Evolutionary conservation across 2,329 filamentous ascomycete genomes (phyloP), one percentile per base, ranked within the genome.

Genomic region (Aspergillus calidoustus): DNA sequence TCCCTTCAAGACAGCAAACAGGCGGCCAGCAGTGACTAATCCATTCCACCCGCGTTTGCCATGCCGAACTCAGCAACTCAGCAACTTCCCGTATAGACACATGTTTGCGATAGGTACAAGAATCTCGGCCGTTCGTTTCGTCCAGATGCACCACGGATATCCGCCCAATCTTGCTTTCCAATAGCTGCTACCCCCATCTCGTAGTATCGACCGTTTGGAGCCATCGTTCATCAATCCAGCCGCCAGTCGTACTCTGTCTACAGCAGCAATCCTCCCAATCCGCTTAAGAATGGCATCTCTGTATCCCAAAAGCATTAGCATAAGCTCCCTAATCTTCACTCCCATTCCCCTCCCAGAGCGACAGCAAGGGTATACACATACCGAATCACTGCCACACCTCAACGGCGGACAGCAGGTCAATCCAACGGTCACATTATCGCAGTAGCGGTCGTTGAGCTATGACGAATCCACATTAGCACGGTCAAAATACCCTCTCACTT

Each of bases 371-470:
- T n/a, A 41, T 41, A 41, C 5, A 41, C 34, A 41, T 58, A 58
- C 56, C 49, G 56, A 58, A 23, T 58, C 38, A 47, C 25, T 46
- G 9, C 56, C 56, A 28, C 56, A 58, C 2, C 4, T 22, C 46
- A 58, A 28, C 3, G 56, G 56, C n/a, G 34, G 48, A 19, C 56
- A 58, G 28, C 56, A 58, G 15, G 56, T 53, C n/a, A 23, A 34
- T 13, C 48, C 48, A 13, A 46, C 17, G 17, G 56, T 58, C 9
- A 49, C 44, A 28, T 58, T 58, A 25, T 52, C 56, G 31, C 56
- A 58, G 49, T 3, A 22, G 41, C 48, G 56, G 38, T 58, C 22
- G 41, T 58, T 58, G 25, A 46, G 56, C 56, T 58, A 22, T 41
- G 17, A 17, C 11, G 8, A 15, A 41, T 13, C 11, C 11, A 38